Percentiles rank a stretch among this genome's conserved stretches.
These are phyloP conservation scores for Suhomyces bribrorum DNA, from an alignment of 1,139 yeast species.

Conservation along the genomic window DNA sequence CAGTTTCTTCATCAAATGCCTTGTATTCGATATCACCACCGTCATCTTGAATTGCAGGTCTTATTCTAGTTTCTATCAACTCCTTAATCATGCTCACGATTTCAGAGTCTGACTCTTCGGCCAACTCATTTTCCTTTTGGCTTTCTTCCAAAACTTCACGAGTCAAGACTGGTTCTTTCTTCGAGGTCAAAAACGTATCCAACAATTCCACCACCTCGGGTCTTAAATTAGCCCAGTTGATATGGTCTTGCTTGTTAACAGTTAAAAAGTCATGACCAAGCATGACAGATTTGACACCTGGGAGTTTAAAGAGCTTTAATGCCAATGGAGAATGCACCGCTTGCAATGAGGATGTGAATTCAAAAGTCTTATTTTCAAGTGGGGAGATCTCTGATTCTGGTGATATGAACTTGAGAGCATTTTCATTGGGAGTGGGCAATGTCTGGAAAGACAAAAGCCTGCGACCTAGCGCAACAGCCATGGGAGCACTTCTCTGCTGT, in stretches of 20 bases:
- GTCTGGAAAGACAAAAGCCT: conserved; percentile 43
- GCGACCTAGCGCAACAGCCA: conserved; percentile 3
- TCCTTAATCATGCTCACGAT: conserved; percentile 60
- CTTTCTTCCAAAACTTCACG: conserved; percentile 43
- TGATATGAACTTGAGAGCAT: conserved; percentile 79
- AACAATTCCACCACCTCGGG: conserved; percentile 47
- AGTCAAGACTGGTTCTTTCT: conserved; percentile 52
- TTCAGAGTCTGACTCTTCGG: conserved; percentile 49
- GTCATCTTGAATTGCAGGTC: conserved; percentile 74
- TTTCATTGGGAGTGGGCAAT: conserved; percentile 80
- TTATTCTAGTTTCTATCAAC: conserved; percentile 58
- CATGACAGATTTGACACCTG: conserved; percentile 87
- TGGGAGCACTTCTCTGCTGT: conserved; percentile 1
- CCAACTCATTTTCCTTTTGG: conserved; percentile 39
- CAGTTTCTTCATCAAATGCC: conserved; percentile 67
- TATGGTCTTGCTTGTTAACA: conserved; percentile 48
- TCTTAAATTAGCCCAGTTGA: conserved; percentile 48
- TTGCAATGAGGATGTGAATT: conserved; percentile 70
- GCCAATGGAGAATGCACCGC: conserved; percentile 84
- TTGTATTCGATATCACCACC: conserved; percentile 80
- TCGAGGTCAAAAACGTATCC: conserved; percentile 38
- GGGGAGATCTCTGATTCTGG: conserved; percentile 59
- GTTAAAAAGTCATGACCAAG: conserved; percentile 65
- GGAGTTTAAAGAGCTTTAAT: conserved; percentile 70
- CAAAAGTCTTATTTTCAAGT: conserved; percentile 57